Conservation (phyloP, 208 protist genomes). For the Wallacemonas rigidus region DNA sequence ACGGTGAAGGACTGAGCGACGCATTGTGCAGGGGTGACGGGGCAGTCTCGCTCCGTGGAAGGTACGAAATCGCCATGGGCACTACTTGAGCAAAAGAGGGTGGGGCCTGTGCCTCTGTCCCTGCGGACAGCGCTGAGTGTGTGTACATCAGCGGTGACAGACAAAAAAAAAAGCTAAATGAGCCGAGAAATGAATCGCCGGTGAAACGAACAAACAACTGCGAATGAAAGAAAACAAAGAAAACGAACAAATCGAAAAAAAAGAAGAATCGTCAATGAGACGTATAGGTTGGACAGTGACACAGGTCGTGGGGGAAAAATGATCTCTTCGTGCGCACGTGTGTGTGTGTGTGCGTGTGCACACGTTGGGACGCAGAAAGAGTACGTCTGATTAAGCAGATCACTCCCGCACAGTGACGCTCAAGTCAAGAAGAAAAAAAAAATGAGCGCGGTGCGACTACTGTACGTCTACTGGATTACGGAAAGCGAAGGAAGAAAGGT, state of each 20-base stretch:
- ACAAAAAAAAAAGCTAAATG: neutral
- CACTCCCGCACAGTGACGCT: too few relatives aligned
- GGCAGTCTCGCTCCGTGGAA: neutral
- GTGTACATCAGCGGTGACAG: neutral
- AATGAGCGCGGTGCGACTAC: too few relatives aligned
- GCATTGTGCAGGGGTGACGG: neutral
- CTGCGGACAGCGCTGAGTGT: neutral
- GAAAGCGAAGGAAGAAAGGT: conserved; percentile 1
- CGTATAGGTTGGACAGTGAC: neutral
- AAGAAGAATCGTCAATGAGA: neutral
- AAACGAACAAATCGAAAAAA: neutral
- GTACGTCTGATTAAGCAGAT: too few relatives aligned
- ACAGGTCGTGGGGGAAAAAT: neutral
- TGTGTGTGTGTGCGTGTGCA: too few relatives aligned
- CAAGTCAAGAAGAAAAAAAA: too few relatives aligned
- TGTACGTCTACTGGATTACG: too few relatives aligned
- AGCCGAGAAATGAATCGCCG: neutral
- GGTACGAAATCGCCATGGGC: neutral
- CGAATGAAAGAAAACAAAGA: neutral
- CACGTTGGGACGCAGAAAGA: too few relatives aligned
- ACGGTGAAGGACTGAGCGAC: neutral
- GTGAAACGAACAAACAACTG: neutral
- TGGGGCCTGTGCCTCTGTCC: too few relatives aligned
- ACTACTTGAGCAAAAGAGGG: neutral
- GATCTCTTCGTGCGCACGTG: too few relatives aligned